Evolutionary conservation across 208 protist genomes (phyloP).

Genomic region (Leishmania lainsoni): DNA sequence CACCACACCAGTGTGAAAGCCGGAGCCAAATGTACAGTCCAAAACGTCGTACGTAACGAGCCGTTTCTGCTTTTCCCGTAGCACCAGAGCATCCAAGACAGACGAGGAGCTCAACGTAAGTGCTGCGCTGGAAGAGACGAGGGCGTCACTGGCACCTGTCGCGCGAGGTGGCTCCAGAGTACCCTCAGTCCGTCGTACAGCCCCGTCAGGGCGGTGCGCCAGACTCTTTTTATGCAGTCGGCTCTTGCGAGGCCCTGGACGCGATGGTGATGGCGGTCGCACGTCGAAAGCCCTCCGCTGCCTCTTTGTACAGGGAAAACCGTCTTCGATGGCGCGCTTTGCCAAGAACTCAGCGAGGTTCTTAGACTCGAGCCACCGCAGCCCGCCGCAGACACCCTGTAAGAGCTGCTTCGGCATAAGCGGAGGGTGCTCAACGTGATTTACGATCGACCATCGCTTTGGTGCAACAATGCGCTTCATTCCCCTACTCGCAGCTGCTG

Average conservation of each 20-base stretch:
- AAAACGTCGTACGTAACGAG: conserved; percentile 85
- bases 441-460: conserved; percentile 58
- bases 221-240: neutral
- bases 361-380: conserved; percentile 77
- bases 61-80: conserved; percentile 40
- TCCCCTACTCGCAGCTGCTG: neutral
- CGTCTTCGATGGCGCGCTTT: conserved; percentile 71
- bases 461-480: conserved; percentile 79
- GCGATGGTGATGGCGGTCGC: conserved; percentile 21
- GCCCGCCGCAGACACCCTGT: conserved; percentile 77
- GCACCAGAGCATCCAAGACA: conserved; percentile 15
- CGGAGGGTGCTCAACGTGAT: conserved; percentile 84
- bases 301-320: conserved; percentile 48
- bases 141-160: neutral
- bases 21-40: conserved; percentile 86
- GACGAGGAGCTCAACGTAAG: conserved; percentile 2
- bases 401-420: conserved; percentile 87
- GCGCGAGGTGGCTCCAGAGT: neutral
- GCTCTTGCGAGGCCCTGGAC: neutral
- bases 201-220: no score
- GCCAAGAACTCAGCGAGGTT: conserved; percentile 73
- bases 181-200: neutral
- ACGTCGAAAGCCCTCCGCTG: conserved; percentile 42
- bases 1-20: conserved; percentile 80
- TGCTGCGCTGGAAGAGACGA: conserved; percentile 2